Percentiles rank a stretch among this genome's conserved stretches.
Conservation (phyloP, 1,284 basidiomycete genomes). For the Ceratobasidium sp. region DNA sequence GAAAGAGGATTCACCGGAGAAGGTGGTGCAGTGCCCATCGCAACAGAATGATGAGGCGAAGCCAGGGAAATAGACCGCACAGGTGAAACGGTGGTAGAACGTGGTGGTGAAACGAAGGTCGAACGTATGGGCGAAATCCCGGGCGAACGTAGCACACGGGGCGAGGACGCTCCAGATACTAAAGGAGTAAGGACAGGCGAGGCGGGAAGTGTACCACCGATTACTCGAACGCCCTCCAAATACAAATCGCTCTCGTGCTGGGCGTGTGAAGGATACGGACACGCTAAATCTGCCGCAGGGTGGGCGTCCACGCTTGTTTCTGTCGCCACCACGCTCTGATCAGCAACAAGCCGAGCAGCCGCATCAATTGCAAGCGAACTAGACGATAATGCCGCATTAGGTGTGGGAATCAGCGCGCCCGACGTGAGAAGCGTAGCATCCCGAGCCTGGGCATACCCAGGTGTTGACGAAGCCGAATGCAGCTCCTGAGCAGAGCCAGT, state of each 20-base stretch:
- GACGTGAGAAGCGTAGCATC: slow-evolving; percentile 20
- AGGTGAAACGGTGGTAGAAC: slow-evolving; percentile 21
- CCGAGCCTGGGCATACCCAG: background rate
- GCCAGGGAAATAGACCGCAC: background rate
- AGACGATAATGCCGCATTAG: slow-evolving; percentile 4
- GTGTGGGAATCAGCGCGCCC: background rate
- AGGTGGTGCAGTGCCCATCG: slow-evolving; percentile 14
- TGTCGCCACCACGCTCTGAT: slow-evolving; percentile 4
- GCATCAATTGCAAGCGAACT: slow-evolving; percentile 9
- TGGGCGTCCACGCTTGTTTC: background rate
- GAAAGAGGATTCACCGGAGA: slow-evolving; percentile 5
- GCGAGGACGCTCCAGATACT: slow-evolving; percentile 1
- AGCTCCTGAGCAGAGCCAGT: slow-evolving; percentile 8
- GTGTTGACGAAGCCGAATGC: slow-evolving; percentile 10
- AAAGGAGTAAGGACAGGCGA: background rate
- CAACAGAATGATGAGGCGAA: slow-evolving; percentile 3
- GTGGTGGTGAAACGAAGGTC: slow-evolving; percentile 11
- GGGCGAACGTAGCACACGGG: background rate
- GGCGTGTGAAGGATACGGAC: slow-evolving; percentile 16
- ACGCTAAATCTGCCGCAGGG: slow-evolving; percentile 4
- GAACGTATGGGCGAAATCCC: slow-evolving; percentile 17
- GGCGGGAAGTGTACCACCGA: slow-evolving; percentile 1
- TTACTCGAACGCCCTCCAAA: slow-evolving; percentile 8
- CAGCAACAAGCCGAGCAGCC: background rate
- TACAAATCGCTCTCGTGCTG: slow-evolving; percentile 12